Evolutionary conservation across 495 filamentous ascomycete species (phyloP).

Genomic region (Trichodelitschia bisporula): DNA sequence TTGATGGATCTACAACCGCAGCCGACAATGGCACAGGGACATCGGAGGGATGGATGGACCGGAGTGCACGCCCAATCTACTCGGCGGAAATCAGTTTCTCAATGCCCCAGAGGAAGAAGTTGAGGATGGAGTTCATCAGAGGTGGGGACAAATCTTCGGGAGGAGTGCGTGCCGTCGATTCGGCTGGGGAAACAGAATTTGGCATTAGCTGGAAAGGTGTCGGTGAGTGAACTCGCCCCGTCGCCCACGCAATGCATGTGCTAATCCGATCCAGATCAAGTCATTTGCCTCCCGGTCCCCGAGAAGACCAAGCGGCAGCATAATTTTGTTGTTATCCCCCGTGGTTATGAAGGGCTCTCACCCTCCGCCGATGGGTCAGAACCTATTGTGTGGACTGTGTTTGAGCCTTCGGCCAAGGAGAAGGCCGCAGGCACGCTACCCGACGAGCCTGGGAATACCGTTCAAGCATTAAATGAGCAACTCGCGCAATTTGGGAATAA

Average conservation of each 20-base stretch:
- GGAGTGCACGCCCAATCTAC: constrained; percentile 3
- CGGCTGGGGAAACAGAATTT: constrained; percentile 41
- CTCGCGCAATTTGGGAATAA: constrained; percentile 26
- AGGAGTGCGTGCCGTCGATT: too few relatives aligned
- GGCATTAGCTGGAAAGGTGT: constrained; percentile 47
- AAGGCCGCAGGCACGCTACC: constrained; percentile 8
- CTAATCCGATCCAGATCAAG: constrained; percentile 28
- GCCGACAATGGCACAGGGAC: background rate
- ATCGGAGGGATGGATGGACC: constrained; percentile 2
- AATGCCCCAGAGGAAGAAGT: constrained; percentile 70
- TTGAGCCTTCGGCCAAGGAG: constrained; percentile 8
- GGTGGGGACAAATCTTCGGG: too few relatives aligned
- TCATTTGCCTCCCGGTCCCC: constrained; percentile 49
- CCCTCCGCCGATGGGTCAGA: constrained; percentile 20
- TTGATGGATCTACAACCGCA: constrained; percentile 5
- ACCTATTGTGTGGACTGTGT: constrained; percentile 53
- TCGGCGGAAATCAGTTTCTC: constrained; percentile 14
- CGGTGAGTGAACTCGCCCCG: constrained; percentile 25
- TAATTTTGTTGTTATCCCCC: constrained; percentile 72
- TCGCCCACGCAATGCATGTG: background rate
- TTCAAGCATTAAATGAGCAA: constrained; percentile 33
- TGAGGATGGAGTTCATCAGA: constrained; percentile 40
- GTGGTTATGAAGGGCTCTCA: constrained; percentile 29
- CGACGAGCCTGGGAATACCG: constrained; percentile 33
- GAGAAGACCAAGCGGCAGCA: constrained; percentile 73